Conservation (phyloP, 148 eudicot genomes). For the Heliosperma pusillum region DNA sequence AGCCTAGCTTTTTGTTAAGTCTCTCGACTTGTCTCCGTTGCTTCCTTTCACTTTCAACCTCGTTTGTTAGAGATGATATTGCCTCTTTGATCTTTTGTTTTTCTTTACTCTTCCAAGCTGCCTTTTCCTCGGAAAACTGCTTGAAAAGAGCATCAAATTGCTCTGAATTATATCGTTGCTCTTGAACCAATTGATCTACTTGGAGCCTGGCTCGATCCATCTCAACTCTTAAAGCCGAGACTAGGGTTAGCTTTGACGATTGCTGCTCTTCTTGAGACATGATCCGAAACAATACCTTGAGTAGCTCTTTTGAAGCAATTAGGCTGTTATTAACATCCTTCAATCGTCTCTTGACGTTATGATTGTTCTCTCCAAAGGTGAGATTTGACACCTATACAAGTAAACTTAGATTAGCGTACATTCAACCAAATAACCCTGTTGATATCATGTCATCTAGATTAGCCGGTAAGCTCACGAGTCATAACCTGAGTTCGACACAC, state of each 20-base stretch:
- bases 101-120: slow-evolving; percentile 55
- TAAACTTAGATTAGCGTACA: background rate
- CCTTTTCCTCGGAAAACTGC: slow-evolving; percentile 50
- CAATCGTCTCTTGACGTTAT: slow-evolving; percentile 38
- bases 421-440: background rate
- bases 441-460: background rate
- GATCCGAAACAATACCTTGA: slow-evolving; percentile 32
- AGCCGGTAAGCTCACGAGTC: background rate
- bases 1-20: slow-evolving; percentile 73
- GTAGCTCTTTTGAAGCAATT: slow-evolving; percentile 43
- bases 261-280: slow-evolving; percentile 47
- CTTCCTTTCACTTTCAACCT: slow-evolving; percentile 65
- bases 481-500: too few species aligned
- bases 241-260: slow-evolving; percentile 52
- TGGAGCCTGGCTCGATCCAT: slow-evolving; percentile 38
- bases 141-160: slow-evolving; percentile 46
- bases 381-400: slow-evolving; percentile 20
- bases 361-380: slow-evolving; percentile 16
- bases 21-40: slow-evolving; percentile 69
- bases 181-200: slow-evolving; percentile 42
- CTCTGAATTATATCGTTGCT: slow-evolving; percentile 3
- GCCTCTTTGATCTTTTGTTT: slow-evolving; percentile 47
- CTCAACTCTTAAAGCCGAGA: slow-evolving; percentile 44
- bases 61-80: slow-evolving; percentile 44
- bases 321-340: slow-evolving; percentile 58